A percentile compares a stretch with the other conserved stretches of the same genome.
Conservation (phyloP, 805 yeast genomes). For the Candida tibetensis region DNA sequence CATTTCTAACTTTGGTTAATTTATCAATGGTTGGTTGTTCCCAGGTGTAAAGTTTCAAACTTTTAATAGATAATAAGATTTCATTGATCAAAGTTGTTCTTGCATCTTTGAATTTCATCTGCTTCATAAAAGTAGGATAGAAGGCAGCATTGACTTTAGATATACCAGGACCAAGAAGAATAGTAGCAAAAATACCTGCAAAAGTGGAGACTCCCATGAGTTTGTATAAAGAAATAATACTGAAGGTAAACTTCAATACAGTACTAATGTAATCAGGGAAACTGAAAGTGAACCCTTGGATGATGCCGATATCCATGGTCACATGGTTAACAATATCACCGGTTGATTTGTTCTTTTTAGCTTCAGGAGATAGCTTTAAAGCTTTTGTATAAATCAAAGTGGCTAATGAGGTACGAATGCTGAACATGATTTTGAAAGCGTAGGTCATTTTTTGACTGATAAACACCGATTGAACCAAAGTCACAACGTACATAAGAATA, state of each 20-base stretch:
- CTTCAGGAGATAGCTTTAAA: conserved; percentile 28
- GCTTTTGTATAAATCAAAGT: conserved; percentile 28
- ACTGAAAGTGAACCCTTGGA: conserved; percentile 15
- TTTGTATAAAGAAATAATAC: conserved; percentile 31
- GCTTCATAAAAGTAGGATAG: conserved; percentile 21
- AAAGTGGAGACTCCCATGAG: conserved; percentile 35
- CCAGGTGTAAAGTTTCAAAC: conserved; percentile 42
- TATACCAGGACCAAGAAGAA: conserved; percentile 31
- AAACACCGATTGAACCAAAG: conserved; percentile 21
- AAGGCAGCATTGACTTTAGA: conserved; percentile 25
- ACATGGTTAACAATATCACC: conserved; percentile 35
- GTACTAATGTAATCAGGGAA: conserved; percentile 20
- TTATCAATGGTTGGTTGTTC: conserved; percentile 38
- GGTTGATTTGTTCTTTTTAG: conserved; percentile 28
- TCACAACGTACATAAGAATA: conserved; percentile 21
- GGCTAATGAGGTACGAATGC: conserved; percentile 20
- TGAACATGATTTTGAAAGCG: conserved; percentile 12
- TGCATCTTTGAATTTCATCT: conserved; percentile 35
- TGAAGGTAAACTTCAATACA: conserved; percentile 23
- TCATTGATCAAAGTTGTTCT: conserved; percentile 38
- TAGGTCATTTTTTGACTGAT: conserved; percentile 20
- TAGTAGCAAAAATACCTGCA: conserved; percentile 34
- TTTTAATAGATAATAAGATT: conserved; percentile 36
- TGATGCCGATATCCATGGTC: conserved; percentile 25
- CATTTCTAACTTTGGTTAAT: conserved; percentile 32